Conservation (phyloP, 2,329 filamentous ascomycete genomes). For the Neurospora sp. region DNA sequence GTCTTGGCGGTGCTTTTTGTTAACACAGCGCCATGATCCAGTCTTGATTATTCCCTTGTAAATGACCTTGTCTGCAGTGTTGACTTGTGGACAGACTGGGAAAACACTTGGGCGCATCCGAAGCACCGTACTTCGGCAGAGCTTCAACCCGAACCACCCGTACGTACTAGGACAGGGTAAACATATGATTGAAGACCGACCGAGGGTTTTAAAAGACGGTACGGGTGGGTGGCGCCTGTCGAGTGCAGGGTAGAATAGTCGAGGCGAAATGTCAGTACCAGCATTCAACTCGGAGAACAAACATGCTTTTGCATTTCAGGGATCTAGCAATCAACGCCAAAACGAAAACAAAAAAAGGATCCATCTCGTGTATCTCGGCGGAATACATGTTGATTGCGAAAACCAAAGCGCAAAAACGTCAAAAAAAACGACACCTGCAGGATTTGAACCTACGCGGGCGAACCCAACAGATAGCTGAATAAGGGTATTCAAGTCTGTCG, state of each 20-base stretch:
- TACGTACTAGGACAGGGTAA: neutral
- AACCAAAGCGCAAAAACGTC: neutral
- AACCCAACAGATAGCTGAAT: conserved; percentile 15
- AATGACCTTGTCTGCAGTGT: neutral
- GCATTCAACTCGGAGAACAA: neutral
- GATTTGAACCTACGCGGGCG: conserved; percentile 16
- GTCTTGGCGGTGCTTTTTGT: neutral
- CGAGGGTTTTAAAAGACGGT: no score
- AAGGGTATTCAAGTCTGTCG: conserved; percentile 12
- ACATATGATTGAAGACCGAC: neutral
- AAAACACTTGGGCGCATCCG: neutral
- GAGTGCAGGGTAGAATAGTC: neutral
- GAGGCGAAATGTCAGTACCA: neutral
- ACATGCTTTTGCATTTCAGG: neutral
- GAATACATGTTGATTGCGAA: neutral
- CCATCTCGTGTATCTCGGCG: neutral
- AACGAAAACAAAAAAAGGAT: neutral
- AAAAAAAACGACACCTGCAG: conserved; percentile 12
- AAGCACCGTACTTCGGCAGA: neutral
- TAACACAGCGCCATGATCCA: neutral
- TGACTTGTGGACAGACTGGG: neutral
- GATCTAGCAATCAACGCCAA: neutral
- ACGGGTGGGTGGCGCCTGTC: no score
- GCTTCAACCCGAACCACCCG: neutral
- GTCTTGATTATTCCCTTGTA: neutral